These are phyloP conservation scores for Caloboletus inedulis DNA, from an alignment of 1,284 basidiomycete species.

Conservation along the genomic window DNA sequence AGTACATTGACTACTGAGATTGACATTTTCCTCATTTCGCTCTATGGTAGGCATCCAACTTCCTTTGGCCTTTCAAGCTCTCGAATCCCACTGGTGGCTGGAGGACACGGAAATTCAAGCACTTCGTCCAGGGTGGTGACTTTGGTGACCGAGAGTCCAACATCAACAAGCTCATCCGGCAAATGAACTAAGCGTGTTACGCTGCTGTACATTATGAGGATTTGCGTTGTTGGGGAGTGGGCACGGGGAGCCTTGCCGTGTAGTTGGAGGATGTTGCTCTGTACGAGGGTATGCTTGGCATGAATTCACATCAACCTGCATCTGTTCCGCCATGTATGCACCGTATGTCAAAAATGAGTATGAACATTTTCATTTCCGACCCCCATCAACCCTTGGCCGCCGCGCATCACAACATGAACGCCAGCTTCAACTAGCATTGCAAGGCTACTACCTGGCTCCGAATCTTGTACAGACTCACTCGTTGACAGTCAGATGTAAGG, in stretches of 20 bases:
- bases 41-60: conserved; percentile 72
- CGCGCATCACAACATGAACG: background rate
- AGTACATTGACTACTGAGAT: conserved; percentile 19
- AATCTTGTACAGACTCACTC: background rate
- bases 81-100: conserved; percentile 99
- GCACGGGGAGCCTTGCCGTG: conserved; percentile 10
- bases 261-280: conserved; percentile 24
- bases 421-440: background rate
- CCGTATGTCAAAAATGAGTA: conserved; percentile 27
- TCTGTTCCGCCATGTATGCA: conserved; percentile 27
- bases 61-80: conserved; percentile 99
- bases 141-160: conserved; percentile 93
- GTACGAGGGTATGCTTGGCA: conserved; percentile 39
- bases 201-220: conserved; percentile 3
- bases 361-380: conserved; percentile 14
- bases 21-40: background rate
- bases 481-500: conserved; percentile 2
- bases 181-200: conserved; percentile 76
- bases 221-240: conserved; percentile 15
- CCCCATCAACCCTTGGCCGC: no score
- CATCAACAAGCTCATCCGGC: conserved; percentile 96
- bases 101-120: conserved; percentile 96
- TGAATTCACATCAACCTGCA: conserved; percentile 28
- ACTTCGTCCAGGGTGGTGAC: conserved; percentile 93
- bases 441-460: background rate